Evolutionary conservation across 2,329 filamentous ascomycete genomes (phyloP), one percentile per base, ranked within the genome.

Genomic region (Penicillium brasilianum): DNA sequence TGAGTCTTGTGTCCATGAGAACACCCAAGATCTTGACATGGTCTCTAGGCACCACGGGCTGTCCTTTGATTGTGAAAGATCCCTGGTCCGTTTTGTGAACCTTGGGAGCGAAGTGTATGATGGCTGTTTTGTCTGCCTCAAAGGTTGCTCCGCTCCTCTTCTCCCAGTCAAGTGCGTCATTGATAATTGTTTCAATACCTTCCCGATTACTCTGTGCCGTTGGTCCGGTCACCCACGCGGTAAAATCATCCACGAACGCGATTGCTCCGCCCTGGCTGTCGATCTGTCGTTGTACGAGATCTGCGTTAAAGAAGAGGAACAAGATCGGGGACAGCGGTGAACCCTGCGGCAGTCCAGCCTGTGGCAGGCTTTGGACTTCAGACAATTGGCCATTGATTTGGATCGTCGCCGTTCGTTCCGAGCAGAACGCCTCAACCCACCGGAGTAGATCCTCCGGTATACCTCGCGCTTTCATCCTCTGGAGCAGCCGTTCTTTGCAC

Each of bases 281-380:
- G 44, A 78, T 76, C 28, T 60, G 58, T 44, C 60, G 51, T 55
- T 78, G 60, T 7, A 79, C 71, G 11, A 79, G 69, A 58, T 78
- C 72, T 57, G 72, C 71, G 55, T 79, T 78, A 16, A 51, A 51
- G 64, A 76, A 77, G 28, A 77, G 71, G 58, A 76, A 79, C 18
- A 77, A 62, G 25, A 76, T 72, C 14, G 68, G 74, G 6, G 74
- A 80, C 9, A 80, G 63, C 4, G 71, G 73, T 1, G 72, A 79
- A 3, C 62, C 63, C 60, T 69, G 49, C 11, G 63, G 61, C n/a
- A 68, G 58, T 28, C 67, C 57, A 37, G 65, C 57, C 34, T 68
- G 43, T 39, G 54, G 61, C 1, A 68, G 55, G 30, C 53, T 59
- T 32, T 63, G 39, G n/a, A 34, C 37, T 58, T 68, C 52, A 11